Evolutionary conservation across 768 basidiomycete species (phyloP).

Genomic region (Leucogyrophana mollusca): DNA sequence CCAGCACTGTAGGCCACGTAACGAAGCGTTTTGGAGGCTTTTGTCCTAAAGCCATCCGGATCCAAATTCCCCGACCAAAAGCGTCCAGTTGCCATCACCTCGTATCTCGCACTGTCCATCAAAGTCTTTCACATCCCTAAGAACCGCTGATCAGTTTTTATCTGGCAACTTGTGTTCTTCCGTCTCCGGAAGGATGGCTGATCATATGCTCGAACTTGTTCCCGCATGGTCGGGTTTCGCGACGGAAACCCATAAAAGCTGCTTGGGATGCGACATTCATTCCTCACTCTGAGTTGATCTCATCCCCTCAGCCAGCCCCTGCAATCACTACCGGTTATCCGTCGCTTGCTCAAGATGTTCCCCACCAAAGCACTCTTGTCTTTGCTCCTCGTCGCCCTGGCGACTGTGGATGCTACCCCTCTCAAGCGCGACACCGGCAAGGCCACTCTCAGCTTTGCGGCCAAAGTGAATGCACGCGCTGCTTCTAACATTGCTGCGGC

Average conservation of each 20-base stretch:
- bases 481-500: slow-evolving; percentile 9
- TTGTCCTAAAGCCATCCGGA: too few species aligned
- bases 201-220: slow-evolving; percentile 1
- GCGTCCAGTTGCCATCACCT: too few species aligned
- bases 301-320: not conserved
- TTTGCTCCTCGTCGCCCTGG: slow-evolving; percentile 11
- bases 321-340: not conserved
- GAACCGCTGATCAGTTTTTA: not conserved
- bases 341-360: slow-evolving; percentile 13
- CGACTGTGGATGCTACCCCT: slow-evolving; percentile 13
- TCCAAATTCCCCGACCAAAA: too few species aligned
- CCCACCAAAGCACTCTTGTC: slow-evolving; percentile 7
- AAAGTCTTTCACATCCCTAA: not conserved
- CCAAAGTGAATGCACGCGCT: slow-evolving; percentile 11
- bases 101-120: too few species aligned
- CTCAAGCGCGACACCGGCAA: slow-evolving; percentile 5
- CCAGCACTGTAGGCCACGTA: too few species aligned
- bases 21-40: too few species aligned
- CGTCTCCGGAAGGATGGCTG: not conserved
- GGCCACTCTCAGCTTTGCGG: slow-evolving; percentile 11
- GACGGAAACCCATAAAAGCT: slow-evolving; percentile 1
- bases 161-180: not conserved
- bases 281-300: slow-evolving; percentile 1
- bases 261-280: not conserved
- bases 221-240: not conserved